These are phyloP conservation scores for Termitomyces sp. DNA, from an alignment of 768 basidiomycete genomes.

Conservation along the genomic window DNA sequence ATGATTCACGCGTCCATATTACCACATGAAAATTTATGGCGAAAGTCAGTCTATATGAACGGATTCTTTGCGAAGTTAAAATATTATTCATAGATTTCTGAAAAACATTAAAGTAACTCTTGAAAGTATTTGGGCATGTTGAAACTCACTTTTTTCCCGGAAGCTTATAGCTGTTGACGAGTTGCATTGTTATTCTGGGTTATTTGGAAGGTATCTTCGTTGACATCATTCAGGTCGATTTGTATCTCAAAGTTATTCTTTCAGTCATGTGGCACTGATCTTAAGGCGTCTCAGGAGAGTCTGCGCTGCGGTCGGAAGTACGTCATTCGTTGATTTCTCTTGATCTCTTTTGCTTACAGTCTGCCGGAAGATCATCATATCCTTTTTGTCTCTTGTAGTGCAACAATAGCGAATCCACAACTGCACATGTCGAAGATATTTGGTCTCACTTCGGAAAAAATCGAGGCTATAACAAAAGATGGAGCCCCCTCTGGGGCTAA, in stretches of 20 bases:
- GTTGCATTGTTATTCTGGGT: slow-evolving; percentile 78
- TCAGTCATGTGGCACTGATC: slow-evolving; percentile 76
- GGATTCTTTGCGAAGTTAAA: background rate
- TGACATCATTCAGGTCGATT: background rate
- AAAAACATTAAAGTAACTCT: slow-evolving; percentile 52
- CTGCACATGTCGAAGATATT: slow-evolving; percentile 76
- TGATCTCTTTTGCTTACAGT: background rate
- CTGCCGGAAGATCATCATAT: slow-evolving; percentile 39
- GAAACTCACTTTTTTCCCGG: background rate
- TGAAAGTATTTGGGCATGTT: background rate
- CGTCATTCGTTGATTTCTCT: slow-evolving; percentile 18
- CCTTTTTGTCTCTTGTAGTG: slow-evolving; percentile 81
- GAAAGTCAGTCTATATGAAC: slow-evolving; percentile 39
- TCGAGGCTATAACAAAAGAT: slow-evolving; percentile 69
- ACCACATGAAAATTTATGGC: slow-evolving; percentile 81
- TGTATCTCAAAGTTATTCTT: background rate
- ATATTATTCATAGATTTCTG: slow-evolving; percentile 48
- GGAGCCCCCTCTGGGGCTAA: slow-evolving; percentile 79
- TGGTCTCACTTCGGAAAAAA: slow-evolving; percentile 52
- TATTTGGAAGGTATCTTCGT: slow-evolving; percentile 65
- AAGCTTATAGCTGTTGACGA: slow-evolving; percentile 79
- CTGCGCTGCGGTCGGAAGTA: slow-evolving; percentile 74
- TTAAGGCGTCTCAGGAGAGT: slow-evolving; percentile 71
- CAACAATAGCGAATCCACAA: slow-evolving; percentile 74
- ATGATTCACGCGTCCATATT: slow-evolving; percentile 82